Evolutionary conservation across 768 basidiomycete species (phyloP).

Genomic region (Stropharia rugosoannulata): DNA sequence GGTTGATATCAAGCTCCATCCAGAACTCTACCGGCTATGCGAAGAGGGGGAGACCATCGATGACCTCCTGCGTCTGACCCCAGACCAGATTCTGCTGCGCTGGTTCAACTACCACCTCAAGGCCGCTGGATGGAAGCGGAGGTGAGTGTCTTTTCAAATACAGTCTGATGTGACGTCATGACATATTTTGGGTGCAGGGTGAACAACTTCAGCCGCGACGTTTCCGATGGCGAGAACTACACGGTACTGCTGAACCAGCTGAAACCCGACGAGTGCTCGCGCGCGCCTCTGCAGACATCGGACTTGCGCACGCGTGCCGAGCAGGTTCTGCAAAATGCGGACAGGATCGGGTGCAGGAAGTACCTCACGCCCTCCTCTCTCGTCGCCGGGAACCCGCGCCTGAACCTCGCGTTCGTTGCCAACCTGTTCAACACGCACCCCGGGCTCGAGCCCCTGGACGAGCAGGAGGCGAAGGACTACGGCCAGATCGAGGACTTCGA

Average conservation of each 20-base stretch:
- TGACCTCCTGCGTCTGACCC: constrained; percentile 89
- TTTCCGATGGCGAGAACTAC: constrained; percentile 97
- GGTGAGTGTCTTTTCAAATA: constrained; percentile 38
- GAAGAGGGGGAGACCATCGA: constrained; percentile 98
- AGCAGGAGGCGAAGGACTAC: constrained; percentile 89
- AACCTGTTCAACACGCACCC: constrained; percentile 99
- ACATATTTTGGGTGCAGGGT: constrained; percentile 53
- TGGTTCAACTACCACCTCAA: constrained; percentile 99
- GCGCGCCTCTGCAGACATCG: constrained; percentile 82
- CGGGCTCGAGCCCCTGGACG: constrained; percentile 91
- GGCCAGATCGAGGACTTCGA: constrained; percentile 95
- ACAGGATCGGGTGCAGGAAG: constrained; percentile 90
- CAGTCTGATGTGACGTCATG: constrained; percentile 13
- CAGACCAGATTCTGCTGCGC: constrained; percentile 94
- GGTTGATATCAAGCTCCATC: constrained; percentile 98
- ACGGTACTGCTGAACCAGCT: constrained; percentile 94
- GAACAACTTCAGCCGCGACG: constrained; percentile 96
- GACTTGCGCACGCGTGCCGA: constrained; percentile 88
- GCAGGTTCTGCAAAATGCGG: constrained; percentile 92
- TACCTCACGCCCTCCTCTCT: constrained; percentile 93
- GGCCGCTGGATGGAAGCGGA: constrained; percentile 87
- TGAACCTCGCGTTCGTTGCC: constrained; percentile 97
- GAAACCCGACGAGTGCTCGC: constrained; percentile 90
- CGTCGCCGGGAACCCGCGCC: constrained; percentile 90
- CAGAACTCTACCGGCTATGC: constrained; percentile 92